Evolutionary conservation across 2,329 filamentous ascomycete genomes (phyloP).

Genomic region (Trichophaea hybrida): DNA sequence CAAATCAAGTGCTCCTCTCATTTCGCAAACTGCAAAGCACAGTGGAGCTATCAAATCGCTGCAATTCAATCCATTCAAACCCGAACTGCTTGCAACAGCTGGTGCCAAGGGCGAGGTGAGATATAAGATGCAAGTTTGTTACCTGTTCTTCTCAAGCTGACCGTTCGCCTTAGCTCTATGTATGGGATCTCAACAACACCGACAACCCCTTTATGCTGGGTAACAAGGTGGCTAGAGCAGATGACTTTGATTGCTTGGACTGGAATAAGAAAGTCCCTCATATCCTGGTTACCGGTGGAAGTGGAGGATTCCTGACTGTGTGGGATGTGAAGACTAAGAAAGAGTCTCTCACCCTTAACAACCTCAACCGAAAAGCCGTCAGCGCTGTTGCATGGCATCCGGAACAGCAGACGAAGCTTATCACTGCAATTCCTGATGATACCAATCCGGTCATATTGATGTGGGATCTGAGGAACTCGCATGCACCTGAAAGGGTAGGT

Average conservation of each 20-base stretch:
- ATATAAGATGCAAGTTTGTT: conserved; percentile 1
- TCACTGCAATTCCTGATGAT: conserved; percentile 84
- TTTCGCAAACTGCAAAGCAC: conserved; percentile 80
- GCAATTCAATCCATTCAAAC: conserved; percentile 88
- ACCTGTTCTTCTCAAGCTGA: conserved; percentile 18
- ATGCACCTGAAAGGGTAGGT: conserved; percentile 60
- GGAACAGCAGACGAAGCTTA: conserved; percentile 71
- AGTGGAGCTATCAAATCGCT: conserved; percentile 83
- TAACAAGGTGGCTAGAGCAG: conserved; percentile 71
- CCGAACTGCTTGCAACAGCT: conserved; percentile 80
- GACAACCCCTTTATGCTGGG: conserved; percentile 78
- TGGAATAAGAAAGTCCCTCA: conserved; percentile 98
- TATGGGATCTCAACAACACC: conserved; percentile 87
- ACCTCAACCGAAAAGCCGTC: conserved; percentile 74
- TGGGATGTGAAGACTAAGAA: conserved; percentile 99
- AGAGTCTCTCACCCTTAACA: conserved; percentile 87
- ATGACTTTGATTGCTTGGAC: conserved; percentile 90
- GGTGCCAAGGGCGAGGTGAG: conserved; percentile 73
- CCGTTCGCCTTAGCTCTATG: conserved; percentile 45
- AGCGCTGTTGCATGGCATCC: conserved; percentile 97
- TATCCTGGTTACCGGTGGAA: conserved; percentile 86
- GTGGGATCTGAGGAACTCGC: conserved; percentile 93
- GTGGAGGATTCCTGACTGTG: conserved; percentile 87
- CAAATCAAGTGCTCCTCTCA: conserved; percentile 51
- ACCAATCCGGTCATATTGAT: conserved; percentile 74